Evolutionary conservation across 2,329 filamentous ascomycete species (phyloP), one percentile per base, ranked within the genome.

Genomic region (Ilyonectria destructans): DNA sequence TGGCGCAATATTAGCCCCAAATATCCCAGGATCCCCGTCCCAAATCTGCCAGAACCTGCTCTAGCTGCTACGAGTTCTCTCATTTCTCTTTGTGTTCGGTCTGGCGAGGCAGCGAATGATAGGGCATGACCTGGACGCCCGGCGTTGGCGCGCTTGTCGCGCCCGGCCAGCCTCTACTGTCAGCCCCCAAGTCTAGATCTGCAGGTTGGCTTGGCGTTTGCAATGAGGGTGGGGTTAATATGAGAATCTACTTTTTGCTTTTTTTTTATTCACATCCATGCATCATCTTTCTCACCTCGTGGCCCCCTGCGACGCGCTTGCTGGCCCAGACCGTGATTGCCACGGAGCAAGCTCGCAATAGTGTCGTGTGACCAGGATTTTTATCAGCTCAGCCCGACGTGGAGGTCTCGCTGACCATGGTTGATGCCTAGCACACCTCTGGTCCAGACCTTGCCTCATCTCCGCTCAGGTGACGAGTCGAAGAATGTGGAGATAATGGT

Each of bases 341-440:
- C 51, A 23, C 31, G 10, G 10, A 15, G 19, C 31, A 4, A 13
- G n/a, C 51, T 35, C 13, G 51, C 31, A 10, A 54, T 35, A 4
- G 51, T 4, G 51, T 54, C 31, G 51, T 21, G 51, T 35, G 31
- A 54, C n/a, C 5, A 19, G 51, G 29, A 21, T 35, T 17, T 35
- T 52, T 2, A 6, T 17, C 46, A 49, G 15, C 15, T 51, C 15
- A 26, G 26, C 26, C 31, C 31, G 13, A 49, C 48, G 23, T 17
- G 15, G 9, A 29, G 48, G 13, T 26, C 46, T 23, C 8, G 48
- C 4, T 8, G 15, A 51, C 29, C 23, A 17, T 0, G 15, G 6
- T 37, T 35, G 29, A 35, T 54, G 51, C 51, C 29, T 31, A 54
- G 31, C 51, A 13, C 31, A 35, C n/a, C 51, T 21, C n/a, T n/a